Percentiles rank a stretch among this genome's conserved stretches.
Conservation (phyloP, 2,329 filamentous ascomycete genomes). For the Aquanectria penicillioides region DNA sequence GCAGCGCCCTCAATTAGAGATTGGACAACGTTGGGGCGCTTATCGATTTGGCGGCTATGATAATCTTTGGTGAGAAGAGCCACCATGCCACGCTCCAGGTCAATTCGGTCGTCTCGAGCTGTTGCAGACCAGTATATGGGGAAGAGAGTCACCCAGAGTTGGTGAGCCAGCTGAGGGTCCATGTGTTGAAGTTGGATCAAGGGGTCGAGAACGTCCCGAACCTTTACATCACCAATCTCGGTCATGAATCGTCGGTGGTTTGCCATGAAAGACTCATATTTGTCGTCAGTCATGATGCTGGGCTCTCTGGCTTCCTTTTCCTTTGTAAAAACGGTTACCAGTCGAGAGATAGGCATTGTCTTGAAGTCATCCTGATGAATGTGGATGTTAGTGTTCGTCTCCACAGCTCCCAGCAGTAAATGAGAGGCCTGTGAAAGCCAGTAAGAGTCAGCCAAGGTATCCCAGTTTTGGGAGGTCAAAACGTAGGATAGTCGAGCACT, state of each 20-base stretch:
- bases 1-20: constrained; percentile 90
- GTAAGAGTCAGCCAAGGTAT: constrained; percentile 92
- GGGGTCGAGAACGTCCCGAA: constrained; percentile 89
- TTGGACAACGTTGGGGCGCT: constrained; percentile 93
- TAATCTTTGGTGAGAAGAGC: constrained; percentile 92
- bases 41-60: constrained; percentile 92
- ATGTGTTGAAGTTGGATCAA: constrained; percentile 92
- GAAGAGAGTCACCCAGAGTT: constrained; percentile 92
- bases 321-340: constrained; percentile 78
- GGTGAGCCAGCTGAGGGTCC: constrained; percentile 82
- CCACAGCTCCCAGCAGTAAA: constrained; percentile 88
- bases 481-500: constrained; percentile 91
- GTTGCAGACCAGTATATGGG: constrained; percentile 93
- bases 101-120: constrained; percentile 85
- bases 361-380: constrained; percentile 88
- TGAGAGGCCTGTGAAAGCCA: constrained; percentile 97
- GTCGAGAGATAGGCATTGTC: constrained; percentile 75
- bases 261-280: constrained; percentile 81
- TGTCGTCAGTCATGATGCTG: constrained; percentile 81
- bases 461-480: constrained; percentile 94
- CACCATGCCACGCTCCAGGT: constrained; percentile 93
- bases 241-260: constrained; percentile 84
- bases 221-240: constrained; percentile 86
- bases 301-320: constrained; percentile 77
- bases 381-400: constrained; percentile 81